phyloP scores from a whole-genome alignment of 768 basidiomycete species.

The Boletus sensibilis region DNA sequence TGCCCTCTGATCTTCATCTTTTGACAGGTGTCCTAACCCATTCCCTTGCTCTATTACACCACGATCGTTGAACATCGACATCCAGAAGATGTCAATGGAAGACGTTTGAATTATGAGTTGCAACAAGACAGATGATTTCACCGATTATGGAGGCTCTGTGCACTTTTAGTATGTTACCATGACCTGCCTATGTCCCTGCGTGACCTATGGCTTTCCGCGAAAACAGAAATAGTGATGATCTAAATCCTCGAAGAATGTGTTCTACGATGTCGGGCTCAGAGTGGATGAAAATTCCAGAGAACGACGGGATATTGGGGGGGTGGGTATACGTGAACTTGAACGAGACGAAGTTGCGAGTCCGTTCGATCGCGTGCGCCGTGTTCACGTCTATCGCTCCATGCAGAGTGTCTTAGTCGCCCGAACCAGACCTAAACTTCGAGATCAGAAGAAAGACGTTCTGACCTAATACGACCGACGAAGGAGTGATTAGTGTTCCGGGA shows the following conservation, averaged over 20 bases:
- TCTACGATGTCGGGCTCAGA: conserved; percentile 16
- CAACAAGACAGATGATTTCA: neutral
- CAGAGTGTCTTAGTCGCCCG: conserved; percentile 7
- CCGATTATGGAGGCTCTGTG: neutral
- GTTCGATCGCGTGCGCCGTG: neutral
- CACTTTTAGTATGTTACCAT: neutral
- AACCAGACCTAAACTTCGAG: no score
- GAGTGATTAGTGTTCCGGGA: no score
- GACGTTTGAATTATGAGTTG: neutral
- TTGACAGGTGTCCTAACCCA: conserved; percentile 5
- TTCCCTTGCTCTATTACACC: conserved; percentile 15
- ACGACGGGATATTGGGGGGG: conserved; percentile 1
- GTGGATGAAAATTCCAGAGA: conserved; percentile 9
- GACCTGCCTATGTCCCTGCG: neutral
- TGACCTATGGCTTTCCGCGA: neutral
- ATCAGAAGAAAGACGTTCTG: no score
- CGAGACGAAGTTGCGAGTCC: conserved; percentile 2
- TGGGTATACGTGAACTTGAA: conserved; percentile 1
- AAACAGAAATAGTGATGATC: neutral
- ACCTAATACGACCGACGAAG: no score
- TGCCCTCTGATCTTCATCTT: neutral
- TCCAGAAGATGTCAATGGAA: neutral
- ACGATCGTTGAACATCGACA: conserved; percentile 2
- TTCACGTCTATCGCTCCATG: conserved; percentile 21
- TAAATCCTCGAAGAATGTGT: conserved; percentile 20